Base-by-base conservation (phyloP, 768 basidiomycete species). In the Psilocybe subaeruginosa region DNA sequence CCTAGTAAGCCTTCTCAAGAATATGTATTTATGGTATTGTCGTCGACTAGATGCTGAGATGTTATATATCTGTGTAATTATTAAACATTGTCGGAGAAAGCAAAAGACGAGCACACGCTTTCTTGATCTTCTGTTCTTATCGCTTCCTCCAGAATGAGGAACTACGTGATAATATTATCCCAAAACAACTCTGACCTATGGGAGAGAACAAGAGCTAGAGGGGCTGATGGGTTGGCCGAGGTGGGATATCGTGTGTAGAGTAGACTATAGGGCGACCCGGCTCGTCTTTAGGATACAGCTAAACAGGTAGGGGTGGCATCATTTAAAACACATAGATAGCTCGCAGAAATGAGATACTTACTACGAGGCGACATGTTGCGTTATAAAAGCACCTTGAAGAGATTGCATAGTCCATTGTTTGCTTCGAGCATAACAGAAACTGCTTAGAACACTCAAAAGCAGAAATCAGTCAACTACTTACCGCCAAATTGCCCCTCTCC, bases 161-260 rank as follows among this genome's bases (percentile, higher is more conserved):
- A 70, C 4, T 64, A 63, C 3, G 66, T 58, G 35, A 70, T 14
- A 16, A 70, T 69, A 23, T 70, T 64, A 23, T 66, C 68, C 16
- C 54, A 39, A 29, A 68, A 62, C 4, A 12, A 30, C 27, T 67
- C 64, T 16, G 58, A 60, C 29, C 64, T 61, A 11, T 50, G 39
- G 33, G 48, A 35, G 12, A 70, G 41, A 11, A 64, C 17, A 5
- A 70, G 57, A 4, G 65, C 59, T 14, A 60, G 56, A 2, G 63
- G 59, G 23, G 35, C 7, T 0, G 54, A 51, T 3, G 23, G 43
- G 8, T 58, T 56, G 4, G 54, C 54, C 2, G 52, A 35, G 1
- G 58, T 54, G 0, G 59, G 30, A 4, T 41, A 39, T 46, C 68
- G 58, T 27, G 59, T 39, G 39, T 66, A 69, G 6, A 64, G 39